Evolutionary conservation across 768 basidiomycete genomes (phyloP).

Genomic region (Tricholoma sp.): DNA sequence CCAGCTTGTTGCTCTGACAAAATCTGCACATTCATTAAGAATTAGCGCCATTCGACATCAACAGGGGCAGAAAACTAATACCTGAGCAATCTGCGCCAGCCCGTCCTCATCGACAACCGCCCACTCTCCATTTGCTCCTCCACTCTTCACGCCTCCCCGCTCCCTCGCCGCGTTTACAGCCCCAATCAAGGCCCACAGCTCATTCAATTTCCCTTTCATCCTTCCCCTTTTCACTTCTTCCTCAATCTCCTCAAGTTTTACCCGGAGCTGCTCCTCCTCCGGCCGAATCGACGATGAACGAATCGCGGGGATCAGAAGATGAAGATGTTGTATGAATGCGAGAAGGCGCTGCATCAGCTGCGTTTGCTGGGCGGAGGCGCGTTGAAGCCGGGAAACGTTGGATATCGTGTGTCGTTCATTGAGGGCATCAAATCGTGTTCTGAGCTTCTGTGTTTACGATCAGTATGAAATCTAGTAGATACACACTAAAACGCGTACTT

Average conservation of each 20-base stretch:
- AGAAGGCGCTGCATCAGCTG: constrained; percentile 71
- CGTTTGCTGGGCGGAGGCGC: constrained; percentile 57
- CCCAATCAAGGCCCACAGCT: constrained; percentile 82
- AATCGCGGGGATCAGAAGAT: constrained; percentile 72
- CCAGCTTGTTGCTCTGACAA: constrained; percentile 76
- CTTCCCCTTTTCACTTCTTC: constrained; percentile 64
- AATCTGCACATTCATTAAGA: constrained; percentile 38
- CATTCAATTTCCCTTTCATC: constrained; percentile 70
- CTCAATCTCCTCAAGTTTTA: constrained; percentile 66
- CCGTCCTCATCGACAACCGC: constrained; percentile 87
- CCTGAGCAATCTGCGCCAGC: constrained; percentile 69
- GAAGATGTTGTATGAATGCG: constrained; percentile 66
- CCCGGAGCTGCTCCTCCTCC: constrained; percentile 75
- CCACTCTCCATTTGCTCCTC: constrained; percentile 51
- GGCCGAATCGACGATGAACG: constrained; percentile 71
- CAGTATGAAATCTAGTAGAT: not conserved
- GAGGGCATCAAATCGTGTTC: constrained; percentile 56
- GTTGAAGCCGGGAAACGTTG: constrained; percentile 63
- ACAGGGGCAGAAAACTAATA: constrained; percentile 19
- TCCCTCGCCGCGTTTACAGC: constrained; percentile 62
- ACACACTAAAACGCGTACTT: constrained; percentile 27
- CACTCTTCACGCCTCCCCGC: constrained; percentile 38
- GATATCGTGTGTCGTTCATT: constrained; percentile 58
- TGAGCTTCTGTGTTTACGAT: constrained; percentile 49
- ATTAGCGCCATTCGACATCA: not conserved